phyloP scores from a whole-genome alignment of 2,329 filamentous ascomycete genomes.

The Scopulariopsis brevicaulis region DNA sequence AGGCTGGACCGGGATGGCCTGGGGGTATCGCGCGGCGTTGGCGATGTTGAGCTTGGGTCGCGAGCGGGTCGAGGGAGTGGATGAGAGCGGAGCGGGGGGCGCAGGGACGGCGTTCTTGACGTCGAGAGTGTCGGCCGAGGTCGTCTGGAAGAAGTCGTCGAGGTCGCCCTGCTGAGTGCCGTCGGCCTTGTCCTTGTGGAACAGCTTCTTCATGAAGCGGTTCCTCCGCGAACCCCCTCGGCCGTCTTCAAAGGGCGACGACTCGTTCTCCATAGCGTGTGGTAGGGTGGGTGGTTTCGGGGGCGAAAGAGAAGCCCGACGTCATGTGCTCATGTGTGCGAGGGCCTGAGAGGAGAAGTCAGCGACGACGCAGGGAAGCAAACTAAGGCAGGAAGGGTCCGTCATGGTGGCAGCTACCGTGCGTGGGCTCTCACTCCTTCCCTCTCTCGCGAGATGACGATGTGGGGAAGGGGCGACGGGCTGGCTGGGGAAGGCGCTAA shows the following conservation, averaged over 20 bases:
- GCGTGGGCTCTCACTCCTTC: neutral
- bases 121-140: slow-evolving; percentile 41
- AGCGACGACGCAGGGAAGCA: neutral
- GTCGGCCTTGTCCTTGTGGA: slow-evolving; percentile 30
- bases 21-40: slow-evolving; percentile 42
- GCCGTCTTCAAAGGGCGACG: slow-evolving; percentile 22
- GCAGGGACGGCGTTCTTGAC: slow-evolving; percentile 38
- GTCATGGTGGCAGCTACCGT: neutral
- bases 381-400: neutral
- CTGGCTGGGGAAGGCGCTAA: neutral
- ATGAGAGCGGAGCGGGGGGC: slow-evolving; percentile 12
- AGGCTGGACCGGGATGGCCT: slow-evolving; percentile 34
- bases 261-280: slow-evolving; percentile 32
- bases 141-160: slow-evolving; percentile 44
- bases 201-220: slow-evolving; percentile 54
- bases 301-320: neutral
- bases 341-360: neutral
- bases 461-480: neutral
- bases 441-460: neutral
- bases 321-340: neutral
- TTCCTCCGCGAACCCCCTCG: slow-evolving; percentile 26
- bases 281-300: neutral
- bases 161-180: slow-evolving; percentile 25
- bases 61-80: slow-evolving; percentile 21
- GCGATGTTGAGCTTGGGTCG: slow-evolving; percentile 43